Evolutionary conservation across 1,284 basidiomycete genomes (phyloP), one percentile per base, ranked within the genome.

Genomic region (Phenoliferia sp.): DNA sequence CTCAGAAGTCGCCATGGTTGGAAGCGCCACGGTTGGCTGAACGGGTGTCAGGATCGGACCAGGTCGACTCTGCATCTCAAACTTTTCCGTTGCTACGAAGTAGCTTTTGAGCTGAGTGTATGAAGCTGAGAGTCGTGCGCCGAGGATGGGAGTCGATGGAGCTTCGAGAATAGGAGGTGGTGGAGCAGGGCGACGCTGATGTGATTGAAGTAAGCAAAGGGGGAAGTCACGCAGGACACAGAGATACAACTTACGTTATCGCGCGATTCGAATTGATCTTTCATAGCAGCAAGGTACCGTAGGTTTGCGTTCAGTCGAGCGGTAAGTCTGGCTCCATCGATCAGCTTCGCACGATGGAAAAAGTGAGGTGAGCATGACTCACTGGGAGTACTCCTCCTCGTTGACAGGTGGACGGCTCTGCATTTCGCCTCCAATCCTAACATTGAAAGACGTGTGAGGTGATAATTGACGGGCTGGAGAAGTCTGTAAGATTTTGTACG

Each of bases 271-370:
- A 55, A 57, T 26, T 65, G 64, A 2, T 61, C 62, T 12, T 61
- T 54, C 69, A 73, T 71, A 3, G 69, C 64, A 5, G 50, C 26
- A 19, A 73, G 55, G 52, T 68, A 73, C 28, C 64, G 39, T 9
- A 73, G 60, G 36, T 73, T 73, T 3, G 69, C 65, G 16, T 67
- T 63, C 4, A 71, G 57, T 28, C 71, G 65, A 35, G 66, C 59
- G 33, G 70, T 58, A 26, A 73, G 55, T 22, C 70, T 72, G 65
- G n/a, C n/a, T n/a, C n/a, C n/a, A n/a, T n/a, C n/a, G n/a, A n/a
- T n/a, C n/a, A n/a, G n/a, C n/a, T n/a, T n/a, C n/a, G n/a, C n/a
- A n/a, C n/a, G n/a, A n/a, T n/a, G n/a, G n/a, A n/a, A n/a, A n/a
- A n/a, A n/a, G n/a, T n/a, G n/a, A n/a, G n/a, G n/a, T n/a, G n/a